Conservation (phyloP, 202 grass and related monocot genomes). For the Musa balbisiana region DNA sequence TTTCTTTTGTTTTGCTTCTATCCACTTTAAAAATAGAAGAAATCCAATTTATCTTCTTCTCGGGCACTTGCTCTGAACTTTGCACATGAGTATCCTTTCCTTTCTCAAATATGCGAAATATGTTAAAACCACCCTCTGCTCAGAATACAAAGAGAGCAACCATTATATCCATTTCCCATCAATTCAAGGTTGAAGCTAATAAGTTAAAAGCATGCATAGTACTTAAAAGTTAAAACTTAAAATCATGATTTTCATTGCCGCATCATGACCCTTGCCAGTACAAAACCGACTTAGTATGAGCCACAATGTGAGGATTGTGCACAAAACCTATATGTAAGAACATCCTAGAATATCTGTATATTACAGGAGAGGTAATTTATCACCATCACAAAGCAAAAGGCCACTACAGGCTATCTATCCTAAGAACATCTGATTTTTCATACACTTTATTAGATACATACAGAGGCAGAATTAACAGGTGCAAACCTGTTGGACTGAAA, state of each 20-base stretch:
- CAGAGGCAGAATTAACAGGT: background rate
- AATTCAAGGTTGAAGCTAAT: background rate
- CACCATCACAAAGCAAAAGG: background rate
- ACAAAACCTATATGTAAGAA: no score
- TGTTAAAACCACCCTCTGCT: slow-evolving; percentile 65
- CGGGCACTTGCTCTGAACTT: background rate
- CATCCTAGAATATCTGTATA: background rate
- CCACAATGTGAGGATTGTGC: no score
- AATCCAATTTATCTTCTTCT: slow-evolving; percentile 1
- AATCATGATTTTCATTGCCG: background rate
- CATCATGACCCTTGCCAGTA: background rate
- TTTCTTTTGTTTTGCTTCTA: slow-evolving; percentile 4
- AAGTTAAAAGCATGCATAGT: background rate
- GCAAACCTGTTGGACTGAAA: slow-evolving; percentile 74
- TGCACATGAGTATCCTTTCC: slow-evolving; percentile 20
- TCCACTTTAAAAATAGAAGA: slow-evolving; percentile 6
- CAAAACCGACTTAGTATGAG: background rate
- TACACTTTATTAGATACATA: background rate
- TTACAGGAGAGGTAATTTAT: background rate
- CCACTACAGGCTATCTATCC: background rate
- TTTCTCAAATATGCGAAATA: slow-evolving; percentile 59
- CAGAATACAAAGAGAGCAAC: slow-evolving; percentile 19
- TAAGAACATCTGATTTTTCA: background rate
- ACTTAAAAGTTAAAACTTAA: background rate
- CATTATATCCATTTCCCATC: background rate